Evolutionary conservation across 2,329 filamentous ascomycete species (phyloP), one percentile per base, ranked within the genome.

Genomic region (Penicillium decumbens): DNA sequence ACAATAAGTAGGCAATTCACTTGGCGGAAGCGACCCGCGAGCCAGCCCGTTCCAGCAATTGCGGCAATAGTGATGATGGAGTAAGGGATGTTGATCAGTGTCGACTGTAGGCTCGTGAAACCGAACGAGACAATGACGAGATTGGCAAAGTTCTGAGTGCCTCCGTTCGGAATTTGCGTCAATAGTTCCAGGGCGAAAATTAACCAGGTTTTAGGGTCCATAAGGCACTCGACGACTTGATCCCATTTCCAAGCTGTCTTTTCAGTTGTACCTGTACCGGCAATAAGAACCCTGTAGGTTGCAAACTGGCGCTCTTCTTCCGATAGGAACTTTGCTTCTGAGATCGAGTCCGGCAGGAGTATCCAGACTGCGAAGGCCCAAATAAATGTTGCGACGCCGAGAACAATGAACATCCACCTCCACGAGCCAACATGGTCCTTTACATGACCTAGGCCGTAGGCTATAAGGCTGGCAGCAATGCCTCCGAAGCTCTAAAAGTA

Each of bases 171-270:
- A 23, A 84, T 82, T 32, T 63, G 56, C 0, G 74, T 77, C 2
- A 78, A 63, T 4, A 83, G 53, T 20, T 76, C 73, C 20, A 84
- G 74, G 1, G 68, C 69, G 49, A 81, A 74, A 40, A 84, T 73
- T 41, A 83, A 67, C 80, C 80, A 84, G 0, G 80, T 80, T 63
- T 84, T 83, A 3, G 78, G 79, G 55, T 83, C 81, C 8, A 70
- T 45, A 0, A 83, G 61, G 42, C 79, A 81, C 62, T 84, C 80
- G 4, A 64, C 50, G 25, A 75, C 65, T 58, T 84, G 81, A 2
- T 74, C 67, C 71, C 74, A 75, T 45, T 70, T 73, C 73, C 77
- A 83, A 8, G 56, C 62, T 9, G 76, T 73, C 28, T 78, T 75
- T 28, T 60, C 58, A 0, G 77, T 80, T 13, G 65, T 67, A 0